Evolutionary conservation across 2,329 filamentous ascomycete genomes (phyloP).

Genomic region (Talaromyces sp.): DNA sequence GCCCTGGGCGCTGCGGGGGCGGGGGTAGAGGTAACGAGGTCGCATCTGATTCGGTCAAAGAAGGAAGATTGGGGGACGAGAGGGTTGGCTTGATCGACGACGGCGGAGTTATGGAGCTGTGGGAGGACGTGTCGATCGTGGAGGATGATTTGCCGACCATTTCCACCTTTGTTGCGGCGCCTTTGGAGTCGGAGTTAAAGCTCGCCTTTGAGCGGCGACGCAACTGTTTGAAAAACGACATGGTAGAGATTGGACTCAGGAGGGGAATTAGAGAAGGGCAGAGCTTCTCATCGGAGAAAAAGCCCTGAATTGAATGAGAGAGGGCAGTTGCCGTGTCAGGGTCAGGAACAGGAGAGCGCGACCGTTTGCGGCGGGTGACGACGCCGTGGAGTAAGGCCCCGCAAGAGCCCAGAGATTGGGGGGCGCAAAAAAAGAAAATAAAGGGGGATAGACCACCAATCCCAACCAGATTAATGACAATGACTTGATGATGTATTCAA

Average conservation of each 20-base stretch:
- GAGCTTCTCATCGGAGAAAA: constrained; percentile 16
- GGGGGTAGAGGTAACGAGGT: constrained; percentile 41
- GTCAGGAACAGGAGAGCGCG: constrained; percentile 27
- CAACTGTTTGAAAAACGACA: constrained; percentile 73
- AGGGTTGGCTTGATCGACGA: constrained; percentile 70
- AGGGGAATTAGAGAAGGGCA: background rate
- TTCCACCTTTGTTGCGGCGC: constrained; percentile 53
- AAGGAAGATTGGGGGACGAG: constrained; percentile 63
- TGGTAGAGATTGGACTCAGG: constrained; percentile 22
- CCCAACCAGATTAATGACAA: background rate
- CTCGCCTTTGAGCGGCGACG: constrained; percentile 76
- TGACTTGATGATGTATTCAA: too few relatives aligned
- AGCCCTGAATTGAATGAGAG: constrained; percentile 1
- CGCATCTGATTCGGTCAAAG: constrained; percentile 54
- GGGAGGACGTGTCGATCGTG: constrained; percentile 59
- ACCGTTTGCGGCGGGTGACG: constrained; percentile 40
- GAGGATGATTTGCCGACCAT: constrained; percentile 66
- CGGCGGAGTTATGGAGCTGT: constrained; percentile 73
- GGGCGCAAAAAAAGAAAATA: background rate
- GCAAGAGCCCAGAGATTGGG: constrained; percentile 12
- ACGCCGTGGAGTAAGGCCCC: constrained; percentile 20
- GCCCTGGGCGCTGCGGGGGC: constrained; percentile 51
- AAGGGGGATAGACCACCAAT: background rate
- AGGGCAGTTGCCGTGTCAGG: constrained; percentile 16
- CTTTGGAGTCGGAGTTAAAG: constrained; percentile 59